Percentiles rank a stretch among this genome's conserved stretches.
Conservation (phyloP, 345 rosid genomes). For the Eucalyptus urophylla region DNA sequence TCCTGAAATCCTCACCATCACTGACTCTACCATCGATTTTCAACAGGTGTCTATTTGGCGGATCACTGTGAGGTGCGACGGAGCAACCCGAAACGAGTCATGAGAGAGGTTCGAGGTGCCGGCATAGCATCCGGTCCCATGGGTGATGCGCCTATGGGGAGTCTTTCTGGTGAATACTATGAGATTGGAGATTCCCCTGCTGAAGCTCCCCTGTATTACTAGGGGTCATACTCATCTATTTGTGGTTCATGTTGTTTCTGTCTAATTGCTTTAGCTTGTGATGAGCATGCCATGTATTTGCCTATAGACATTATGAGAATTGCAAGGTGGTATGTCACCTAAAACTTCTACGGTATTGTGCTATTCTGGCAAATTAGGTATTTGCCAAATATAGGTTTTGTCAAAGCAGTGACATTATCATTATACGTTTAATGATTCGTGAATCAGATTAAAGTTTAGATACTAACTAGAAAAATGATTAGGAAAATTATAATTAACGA, state of each 20-base stretch:
- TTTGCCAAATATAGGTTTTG: neutral
- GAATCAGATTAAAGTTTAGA: neutral
- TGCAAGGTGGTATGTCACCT: neutral
- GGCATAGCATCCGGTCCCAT: slow-evolving; percentile 42
- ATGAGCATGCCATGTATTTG: neutral
- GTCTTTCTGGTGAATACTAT: neutral
- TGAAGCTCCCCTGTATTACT: neutral
- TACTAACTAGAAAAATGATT: neutral
- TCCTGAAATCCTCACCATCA: neutral
- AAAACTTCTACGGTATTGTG: neutral
- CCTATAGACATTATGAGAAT: neutral
- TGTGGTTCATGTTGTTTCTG: neutral
- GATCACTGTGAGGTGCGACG: slow-evolving; percentile 63
- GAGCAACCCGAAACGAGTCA: slow-evolving; percentile 57
- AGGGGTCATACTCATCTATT: neutral
- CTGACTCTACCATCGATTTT: neutral
- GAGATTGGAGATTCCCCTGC: neutral
- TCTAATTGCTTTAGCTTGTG: neutral
- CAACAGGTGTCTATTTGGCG: slow-evolving; percentile 73
- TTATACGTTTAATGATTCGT: neutral
- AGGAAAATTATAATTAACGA: neutral
- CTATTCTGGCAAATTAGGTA: neutral
- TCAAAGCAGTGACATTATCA: neutral
- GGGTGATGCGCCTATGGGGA: neutral
- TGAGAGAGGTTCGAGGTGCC: slow-evolving; percentile 53